Base-by-base conservation (phyloP, 306 rosid species). In the Vigna trinervia region DNA sequence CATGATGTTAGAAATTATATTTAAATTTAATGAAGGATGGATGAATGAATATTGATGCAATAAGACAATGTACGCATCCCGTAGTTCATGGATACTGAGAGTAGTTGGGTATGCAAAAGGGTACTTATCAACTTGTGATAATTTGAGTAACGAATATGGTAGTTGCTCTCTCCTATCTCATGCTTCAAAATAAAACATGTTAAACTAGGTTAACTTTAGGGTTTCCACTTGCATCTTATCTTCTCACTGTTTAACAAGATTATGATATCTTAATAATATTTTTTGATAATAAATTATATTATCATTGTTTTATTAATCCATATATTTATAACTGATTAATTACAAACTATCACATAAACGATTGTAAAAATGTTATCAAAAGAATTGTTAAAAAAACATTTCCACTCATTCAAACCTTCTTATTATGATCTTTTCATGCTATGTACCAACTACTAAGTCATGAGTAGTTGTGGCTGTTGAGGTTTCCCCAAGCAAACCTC, bases 51-150 rank as follows among this genome's bases (percentile, higher is more conserved):
- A 62, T 15, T 34, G 47, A 62, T 36, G 28, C 28, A 34, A 61
- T 15, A 36, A 14, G 67, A 61, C 67, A 3, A 1, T 61, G 67
- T 61, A 32, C 45, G 67, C 46, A 30, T 61, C 67, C 67, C 67
- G 46, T 19, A 7, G 45, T 61, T 7, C 6, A 61, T 32, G 67
- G 45, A 61, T 61, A 30, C 7, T 61, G 67, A 61, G 20, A 61
- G 67, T 61, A 6, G 45, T 59, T 59, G 65, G 19, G 41, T 59
- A 59, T 28, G 65, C 41, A 59, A 59, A 12, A 28, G 12, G 41
- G 15, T 58, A 12, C 10, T 22, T 26, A 12, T 26, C 38, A 58
- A 5, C 39, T 26, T 59, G 28, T 59, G 41, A 59, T 59, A 5
- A 59, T 59, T 59, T 12, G 13, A 26, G 15, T 59, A 12, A 28